These are phyloP conservation scores for Platanus orientalis DNA, from an alignment of 164 flowering plant genomes.

Conservation along the genomic window DNA sequence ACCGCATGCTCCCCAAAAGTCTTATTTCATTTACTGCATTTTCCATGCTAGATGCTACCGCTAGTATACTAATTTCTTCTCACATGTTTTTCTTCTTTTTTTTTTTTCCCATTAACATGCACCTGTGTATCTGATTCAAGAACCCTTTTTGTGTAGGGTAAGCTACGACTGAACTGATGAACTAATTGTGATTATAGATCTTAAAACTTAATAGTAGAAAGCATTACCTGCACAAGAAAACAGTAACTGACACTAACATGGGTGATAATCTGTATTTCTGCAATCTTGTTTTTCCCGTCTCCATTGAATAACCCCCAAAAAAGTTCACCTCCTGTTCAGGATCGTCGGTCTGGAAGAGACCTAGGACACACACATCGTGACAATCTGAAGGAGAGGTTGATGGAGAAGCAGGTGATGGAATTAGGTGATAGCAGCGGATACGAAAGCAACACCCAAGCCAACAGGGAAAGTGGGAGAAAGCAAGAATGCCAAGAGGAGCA, in stretches of 20 bases:
- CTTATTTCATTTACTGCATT: neutral
- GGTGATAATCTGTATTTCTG: neutral
- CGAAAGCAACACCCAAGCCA: slow-evolving; percentile 50
- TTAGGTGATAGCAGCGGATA: slow-evolving; percentile 83
- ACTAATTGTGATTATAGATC: no score
- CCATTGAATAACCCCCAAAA: neutral
- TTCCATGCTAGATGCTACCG: slow-evolving; percentile 3
- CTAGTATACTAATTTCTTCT: neutral
- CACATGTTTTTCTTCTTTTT: neutral
- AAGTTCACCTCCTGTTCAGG: slow-evolving; percentile 31
- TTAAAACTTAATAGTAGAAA: no score
- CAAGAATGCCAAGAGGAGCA: slow-evolving; percentile 33
- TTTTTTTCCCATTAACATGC: neutral
- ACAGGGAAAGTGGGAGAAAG: slow-evolving; percentile 36
- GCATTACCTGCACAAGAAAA: neutral
- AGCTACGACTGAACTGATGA: no score
- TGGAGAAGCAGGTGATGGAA: slow-evolving; percentile 46
- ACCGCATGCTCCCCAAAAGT: neutral
- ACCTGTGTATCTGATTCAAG: no score
- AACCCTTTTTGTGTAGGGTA: no score
- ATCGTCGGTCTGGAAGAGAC: slow-evolving; percentile 45
- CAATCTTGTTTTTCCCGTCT: neutral
- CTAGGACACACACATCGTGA: slow-evolving; percentile 35
- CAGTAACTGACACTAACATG: no score
- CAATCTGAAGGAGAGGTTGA: slow-evolving; percentile 21